A percentile compares a stretch with the other conserved stretches of the same genome.
Conservation (phyloP, 2,329 filamentous ascomycete species). For the Cylindrodendrum hubeiense region DNA sequence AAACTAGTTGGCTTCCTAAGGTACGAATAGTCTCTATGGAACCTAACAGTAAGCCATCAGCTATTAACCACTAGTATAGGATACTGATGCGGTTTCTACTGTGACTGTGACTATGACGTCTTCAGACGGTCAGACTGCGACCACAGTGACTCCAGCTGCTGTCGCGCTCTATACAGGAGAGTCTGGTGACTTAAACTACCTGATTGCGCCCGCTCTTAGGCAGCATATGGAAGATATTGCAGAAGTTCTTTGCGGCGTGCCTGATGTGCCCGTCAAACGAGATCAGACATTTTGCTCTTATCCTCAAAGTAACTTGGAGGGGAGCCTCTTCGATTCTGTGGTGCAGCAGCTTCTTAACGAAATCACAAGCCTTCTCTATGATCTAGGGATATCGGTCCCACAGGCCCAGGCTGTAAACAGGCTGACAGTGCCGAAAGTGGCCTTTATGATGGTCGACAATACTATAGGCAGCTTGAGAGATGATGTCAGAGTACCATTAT, state of each 20-base stretch:
- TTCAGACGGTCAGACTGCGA: background rate
- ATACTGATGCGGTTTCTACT: constrained; percentile 3
- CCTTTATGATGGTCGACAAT: background rate
- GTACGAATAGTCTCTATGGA: background rate
- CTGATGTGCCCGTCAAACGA: background rate
- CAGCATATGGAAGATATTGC: constrained; percentile 3
- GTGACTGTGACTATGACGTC: background rate
- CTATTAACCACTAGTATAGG: background rate
- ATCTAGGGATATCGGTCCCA: constrained; percentile 3
- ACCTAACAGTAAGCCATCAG: background rate
- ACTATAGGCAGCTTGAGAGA: constrained; percentile 4
- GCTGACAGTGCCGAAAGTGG: constrained; percentile 1
- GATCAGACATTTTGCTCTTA: background rate
- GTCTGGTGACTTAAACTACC: constrained; percentile 3
- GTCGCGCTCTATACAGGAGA: background rate
- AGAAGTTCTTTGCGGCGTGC: background rate
- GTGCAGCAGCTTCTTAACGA: background rate
- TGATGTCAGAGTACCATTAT: background rate
- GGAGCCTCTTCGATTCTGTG: background rate
- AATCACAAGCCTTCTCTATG: background rate
- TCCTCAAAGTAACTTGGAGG: background rate
- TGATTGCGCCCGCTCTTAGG: background rate
- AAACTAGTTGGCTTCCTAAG: background rate
- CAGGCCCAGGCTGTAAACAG: background rate
- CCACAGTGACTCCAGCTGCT: background rate